These are phyloP conservation scores for Aspergillus cavernicola DNA, from an alignment of 495 filamentous ascomycete species.

Conservation along the genomic window DNA sequence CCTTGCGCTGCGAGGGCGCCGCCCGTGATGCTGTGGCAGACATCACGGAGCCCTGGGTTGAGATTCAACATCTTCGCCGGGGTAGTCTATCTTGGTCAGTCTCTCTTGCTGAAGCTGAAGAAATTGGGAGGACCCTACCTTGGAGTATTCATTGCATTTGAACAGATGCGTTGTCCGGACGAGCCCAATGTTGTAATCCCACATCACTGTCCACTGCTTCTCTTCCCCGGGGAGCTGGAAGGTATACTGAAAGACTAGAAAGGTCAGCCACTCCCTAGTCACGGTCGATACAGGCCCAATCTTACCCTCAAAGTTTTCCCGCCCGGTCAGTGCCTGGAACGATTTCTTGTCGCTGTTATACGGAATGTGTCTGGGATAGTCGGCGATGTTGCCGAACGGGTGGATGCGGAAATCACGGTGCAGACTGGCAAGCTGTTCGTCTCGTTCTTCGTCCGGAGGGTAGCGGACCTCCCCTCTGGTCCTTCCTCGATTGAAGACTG, in stretches of 20 bases:
- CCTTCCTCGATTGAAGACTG: conserved; percentile 53
- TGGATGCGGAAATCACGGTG: conserved; percentile 60
- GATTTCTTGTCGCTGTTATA: conserved; percentile 91
- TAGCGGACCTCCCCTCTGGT: conserved; percentile 62
- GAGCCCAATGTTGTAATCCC: conserved; percentile 96
- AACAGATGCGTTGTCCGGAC: conserved; percentile 94
- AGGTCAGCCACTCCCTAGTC: neutral
- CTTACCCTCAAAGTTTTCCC: conserved; percentile 84
- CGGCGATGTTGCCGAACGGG: conserved; percentile 64
- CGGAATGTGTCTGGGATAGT: conserved; percentile 74
- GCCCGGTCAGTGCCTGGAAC: conserved; percentile 78
- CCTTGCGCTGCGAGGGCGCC: conserved; percentile 88
- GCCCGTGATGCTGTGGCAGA: conserved; percentile 92
- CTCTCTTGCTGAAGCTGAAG: neutral
- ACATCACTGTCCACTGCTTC: conserved; percentile 74
- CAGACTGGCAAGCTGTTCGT: conserved; percentile 49
- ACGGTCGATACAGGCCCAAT: neutral
- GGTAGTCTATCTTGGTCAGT: conserved; percentile 57
- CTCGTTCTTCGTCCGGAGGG: conserved; percentile 60
- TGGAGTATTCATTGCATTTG: conserved; percentile 80
- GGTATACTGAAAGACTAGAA: conserved; percentile 82
- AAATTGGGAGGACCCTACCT: conserved; percentile 56
- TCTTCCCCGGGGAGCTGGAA: conserved; percentile 70
- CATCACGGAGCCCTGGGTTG: conserved; percentile 78
- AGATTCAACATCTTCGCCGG: conserved; percentile 74